Percentiles rank a stretch among this genome's conserved stretches.
phyloP scores from a whole-genome alignment of 2,329 filamentous ascomycete species.

The Exophiala bonariae region DNA sequence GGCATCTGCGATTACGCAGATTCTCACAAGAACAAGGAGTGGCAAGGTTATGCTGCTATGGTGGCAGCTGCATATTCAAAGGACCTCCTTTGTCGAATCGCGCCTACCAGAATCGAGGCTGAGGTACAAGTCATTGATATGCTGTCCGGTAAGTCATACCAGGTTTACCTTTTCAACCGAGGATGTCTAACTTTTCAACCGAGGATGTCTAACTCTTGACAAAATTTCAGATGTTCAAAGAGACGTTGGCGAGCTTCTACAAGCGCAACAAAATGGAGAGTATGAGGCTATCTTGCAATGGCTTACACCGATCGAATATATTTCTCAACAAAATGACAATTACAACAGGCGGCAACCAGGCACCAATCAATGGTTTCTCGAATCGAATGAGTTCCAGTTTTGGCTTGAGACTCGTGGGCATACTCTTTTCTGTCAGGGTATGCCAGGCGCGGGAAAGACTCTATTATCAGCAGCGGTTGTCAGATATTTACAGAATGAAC shows the following conservation, averaged over 20 bases:
- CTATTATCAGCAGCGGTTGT: slow-evolving; percentile 45
- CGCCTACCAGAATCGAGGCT: slow-evolving; percentile 7
- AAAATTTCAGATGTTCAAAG: not conserved
- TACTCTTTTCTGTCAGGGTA: slow-evolving; percentile 49
- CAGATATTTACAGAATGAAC: slow-evolving; percentile 37
- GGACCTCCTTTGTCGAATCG: slow-evolving; percentile 13
- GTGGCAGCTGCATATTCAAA: slow-evolving; percentile 16
- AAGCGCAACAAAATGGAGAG: not conserved
- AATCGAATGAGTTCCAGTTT: slow-evolving; percentile 34
- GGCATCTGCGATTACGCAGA: slow-evolving; percentile 32
- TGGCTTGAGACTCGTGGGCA: slow-evolving; percentile 33
- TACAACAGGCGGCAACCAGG: slow-evolving; percentile 36
- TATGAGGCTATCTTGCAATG: not conserved
- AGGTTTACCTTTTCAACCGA: too few relatives aligned
- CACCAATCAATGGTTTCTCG: slow-evolving; percentile 48
- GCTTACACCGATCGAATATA: slow-evolving; percentile 3
- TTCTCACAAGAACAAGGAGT: slow-evolving; percentile 33
- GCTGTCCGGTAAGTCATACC: not conserved
- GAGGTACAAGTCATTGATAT: not conserved
- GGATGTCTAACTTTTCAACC: too few relatives aligned
- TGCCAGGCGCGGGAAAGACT: slow-evolving; percentile 53
- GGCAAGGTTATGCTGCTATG: slow-evolving; percentile 33
- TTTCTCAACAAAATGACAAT: slow-evolving; percentile 37
- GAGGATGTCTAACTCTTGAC: not conserved
- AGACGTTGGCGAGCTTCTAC: not conserved